Evolutionary conservation across 2,329 filamentous ascomycete genomes (phyloP).

Genomic region (Aureobasidium sp.): DNA sequence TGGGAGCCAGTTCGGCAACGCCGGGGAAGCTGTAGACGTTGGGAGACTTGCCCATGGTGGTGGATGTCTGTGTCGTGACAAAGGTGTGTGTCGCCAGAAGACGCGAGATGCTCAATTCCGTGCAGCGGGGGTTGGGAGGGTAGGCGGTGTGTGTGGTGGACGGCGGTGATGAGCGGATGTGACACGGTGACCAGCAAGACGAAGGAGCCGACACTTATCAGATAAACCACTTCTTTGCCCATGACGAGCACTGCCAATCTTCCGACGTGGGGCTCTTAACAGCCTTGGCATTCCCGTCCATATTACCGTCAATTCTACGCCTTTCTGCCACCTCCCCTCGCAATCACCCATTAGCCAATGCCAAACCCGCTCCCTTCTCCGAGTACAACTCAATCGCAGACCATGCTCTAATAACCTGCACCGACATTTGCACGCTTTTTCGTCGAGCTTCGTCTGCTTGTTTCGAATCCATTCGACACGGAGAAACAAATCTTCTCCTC

Average conservation of each 20-base stretch:
- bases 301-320: neutral
- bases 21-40: conserved; percentile 72
- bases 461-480: neutral
- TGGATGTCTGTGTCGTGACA: neutral
- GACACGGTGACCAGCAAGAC: neutral
- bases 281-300: neutral
- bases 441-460: neutral
- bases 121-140: neutral
- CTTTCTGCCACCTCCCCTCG: neutral
- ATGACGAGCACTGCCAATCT: conserved; percentile 1
- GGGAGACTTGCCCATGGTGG: conserved; percentile 31
- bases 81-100: neutral
- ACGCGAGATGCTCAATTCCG: neutral
- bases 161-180: neutral
- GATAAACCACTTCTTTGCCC: conserved; percentile 6
- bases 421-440: neutral
- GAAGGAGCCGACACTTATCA: neutral
- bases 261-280: neutral
- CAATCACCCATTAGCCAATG: neutral
- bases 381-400: neutral
- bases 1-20: conserved; percentile 62
- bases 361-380: neutral
- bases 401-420: neutral
- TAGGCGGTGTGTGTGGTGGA: neutral
- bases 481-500: neutral